Base-by-base conservation (phyloP, 1,139 yeast genomes). In the Pichia sp. region DNA sequence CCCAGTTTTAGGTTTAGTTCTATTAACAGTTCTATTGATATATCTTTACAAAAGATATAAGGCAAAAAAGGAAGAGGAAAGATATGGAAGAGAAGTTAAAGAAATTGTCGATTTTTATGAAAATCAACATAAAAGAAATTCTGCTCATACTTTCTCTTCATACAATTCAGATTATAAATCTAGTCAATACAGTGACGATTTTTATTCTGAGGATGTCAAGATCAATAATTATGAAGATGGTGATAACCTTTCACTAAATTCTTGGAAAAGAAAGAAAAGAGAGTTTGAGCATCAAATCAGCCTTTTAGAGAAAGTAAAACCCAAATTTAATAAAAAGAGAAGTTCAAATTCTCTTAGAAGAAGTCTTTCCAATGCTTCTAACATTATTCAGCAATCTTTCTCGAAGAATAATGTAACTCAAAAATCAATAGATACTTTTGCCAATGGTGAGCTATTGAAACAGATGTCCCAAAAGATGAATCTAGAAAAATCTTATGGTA, bases 191-290 rank as follows among this genome's bases (percentile, higher is more conserved):
- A 22, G 23, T 23, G 34, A 31, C 4, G 22, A 34, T 18, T 41
- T 44, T 28, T 23, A 18, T 18, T 21, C 19, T 21, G 34, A 31
- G 7, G 25, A 18, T 4, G 17, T 22, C 8, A 18, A 20, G 12
- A 15, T 31, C 5, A 22, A 31, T n/a, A 12, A n/a, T 14, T 58
- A 48, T 40, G 60, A 53, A 26, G 60, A 56, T 34, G 66, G 63
- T 44, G 79, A 74, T 50, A 64, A 72, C 12, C 55, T 60, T 34
- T 71, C 77, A 2, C 69, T 75, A 20, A 31, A 41, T 44, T 72
- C 77, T 10, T 74, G 79, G 79, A 68, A 67, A 32, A 63, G 66
- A 31, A 74, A 74, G 52, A 60, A 79, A 48, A 70, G 69, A 45
- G 69, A 69, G 43, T 73, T 64, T 49, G 77, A 73, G 38, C 23